A percentile compares a stretch with the other conserved stretches of the same genome.
Conservation (phyloP, 2,329 filamentous ascomycete species). For the Zymoseptoria tritici region DNA sequence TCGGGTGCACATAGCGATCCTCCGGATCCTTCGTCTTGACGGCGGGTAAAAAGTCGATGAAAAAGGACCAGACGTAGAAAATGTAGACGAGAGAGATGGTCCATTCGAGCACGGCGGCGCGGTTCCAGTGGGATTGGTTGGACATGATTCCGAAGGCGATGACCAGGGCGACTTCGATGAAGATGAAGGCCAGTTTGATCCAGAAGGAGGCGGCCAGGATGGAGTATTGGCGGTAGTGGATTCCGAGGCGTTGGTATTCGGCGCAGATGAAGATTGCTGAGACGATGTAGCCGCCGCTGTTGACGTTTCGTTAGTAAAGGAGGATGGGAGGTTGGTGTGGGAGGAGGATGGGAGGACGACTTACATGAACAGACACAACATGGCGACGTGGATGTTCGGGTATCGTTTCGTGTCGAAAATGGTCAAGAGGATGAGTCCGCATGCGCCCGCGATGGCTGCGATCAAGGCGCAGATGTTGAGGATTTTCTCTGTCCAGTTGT, state of each 20-base stretch:
- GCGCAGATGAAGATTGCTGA: slow-evolving; percentile 82
- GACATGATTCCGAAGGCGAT: slow-evolving; percentile 58
- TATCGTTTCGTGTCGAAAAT: slow-evolving; percentile 78
- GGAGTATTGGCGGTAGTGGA: slow-evolving; percentile 66
- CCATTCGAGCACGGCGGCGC: slow-evolving; percentile 73
- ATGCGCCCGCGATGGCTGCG: slow-evolving; percentile 66
- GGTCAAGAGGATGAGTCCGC: slow-evolving; percentile 71
- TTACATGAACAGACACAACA: slow-evolving; percentile 71
- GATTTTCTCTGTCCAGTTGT: slow-evolving; percentile 54
- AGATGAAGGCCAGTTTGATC: slow-evolving; percentile 77
- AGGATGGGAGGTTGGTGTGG: too few species aligned
- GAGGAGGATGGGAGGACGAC: too few species aligned
- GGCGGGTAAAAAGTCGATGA: slow-evolving; percentile 78
- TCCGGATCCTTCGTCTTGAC: slow-evolving; percentile 50
- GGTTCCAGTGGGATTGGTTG: slow-evolving; percentile 43
- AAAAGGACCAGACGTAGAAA: slow-evolving; percentile 73
- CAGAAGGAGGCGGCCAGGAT: slow-evolving; percentile 74
- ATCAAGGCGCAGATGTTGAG: slow-evolving; percentile 52
- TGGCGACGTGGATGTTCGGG: slow-evolving; percentile 61
- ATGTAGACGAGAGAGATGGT: slow-evolving; percentile 76
- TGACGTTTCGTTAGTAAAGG: neutral
- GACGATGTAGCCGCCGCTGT: slow-evolving; percentile 64
- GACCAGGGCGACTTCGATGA: slow-evolving; percentile 67
- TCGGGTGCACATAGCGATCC: slow-evolving; percentile 31
- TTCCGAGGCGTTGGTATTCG: slow-evolving; percentile 81